Percentiles rank a stretch among this genome's conserved stretches.
These are phyloP conservation scores for Fibroporia radiculosa DNA, from an alignment of 768 basidiomycete genomes.

Conservation along the genomic window DNA sequence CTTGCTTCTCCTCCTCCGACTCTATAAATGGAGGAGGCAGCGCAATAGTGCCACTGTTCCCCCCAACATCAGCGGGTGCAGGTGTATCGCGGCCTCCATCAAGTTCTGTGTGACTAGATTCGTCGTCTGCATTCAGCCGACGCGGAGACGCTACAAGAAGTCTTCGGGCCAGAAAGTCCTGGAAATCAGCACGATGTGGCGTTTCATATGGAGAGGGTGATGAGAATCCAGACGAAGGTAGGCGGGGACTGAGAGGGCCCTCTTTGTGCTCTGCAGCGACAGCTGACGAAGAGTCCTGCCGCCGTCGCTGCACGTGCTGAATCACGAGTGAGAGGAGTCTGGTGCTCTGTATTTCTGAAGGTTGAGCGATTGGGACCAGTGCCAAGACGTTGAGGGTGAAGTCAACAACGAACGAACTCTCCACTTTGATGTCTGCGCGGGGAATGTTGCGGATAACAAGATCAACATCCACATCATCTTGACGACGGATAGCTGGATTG, in stretches of 20 bases:
- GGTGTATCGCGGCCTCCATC: conserved; percentile 21
- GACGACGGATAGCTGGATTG: conserved; percentile 13
- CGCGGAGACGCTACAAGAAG: conserved; percentile 36
- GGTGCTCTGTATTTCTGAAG: conserved; percentile 18
- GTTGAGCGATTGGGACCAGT: conserved; percentile 28
- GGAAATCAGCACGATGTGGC: conserved; percentile 33
- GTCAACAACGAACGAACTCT: conserved; percentile 52
- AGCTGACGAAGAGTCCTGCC: conserved; percentile 14
- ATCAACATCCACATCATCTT: conserved; percentile 45
- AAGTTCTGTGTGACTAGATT: conserved; percentile 10
- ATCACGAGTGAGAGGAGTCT: conserved; percentile 48
- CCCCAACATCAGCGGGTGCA: conserved; percentile 5
- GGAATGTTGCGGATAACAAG: conserved; percentile 47
- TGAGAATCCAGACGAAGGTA: conserved; percentile 46
- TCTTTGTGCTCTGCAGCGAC: conserved; percentile 13
- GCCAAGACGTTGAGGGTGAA: conserved; percentile 48
- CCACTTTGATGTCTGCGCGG: conserved; percentile 35
- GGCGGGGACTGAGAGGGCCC: conserved; percentile 27
- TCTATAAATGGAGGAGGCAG: conserved; percentile 19
- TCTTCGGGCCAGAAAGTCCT: conserved; percentile 44
- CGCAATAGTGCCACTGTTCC: conserved; percentile 1
- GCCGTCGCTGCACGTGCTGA: conserved; percentile 54
- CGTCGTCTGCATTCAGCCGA: conserved; percentile 16
- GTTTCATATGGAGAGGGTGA: conserved; percentile 40
- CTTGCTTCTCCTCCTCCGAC: no score